Evolutionary conservation across 2,329 filamentous ascomycete species (phyloP).

Genomic region (Stemphylium beticola): DNA sequence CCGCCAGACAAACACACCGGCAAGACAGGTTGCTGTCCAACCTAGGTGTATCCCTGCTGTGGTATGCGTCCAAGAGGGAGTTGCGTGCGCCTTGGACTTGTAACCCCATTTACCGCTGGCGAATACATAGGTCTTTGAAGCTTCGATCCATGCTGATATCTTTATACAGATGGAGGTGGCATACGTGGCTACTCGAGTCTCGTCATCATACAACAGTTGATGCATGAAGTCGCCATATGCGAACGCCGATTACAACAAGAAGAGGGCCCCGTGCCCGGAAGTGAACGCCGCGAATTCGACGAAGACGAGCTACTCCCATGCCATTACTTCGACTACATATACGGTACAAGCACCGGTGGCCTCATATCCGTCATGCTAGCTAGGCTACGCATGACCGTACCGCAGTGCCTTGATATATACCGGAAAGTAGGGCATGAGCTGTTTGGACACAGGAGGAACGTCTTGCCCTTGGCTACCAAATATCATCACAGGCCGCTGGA

Average conservation of each 20-base stretch:
- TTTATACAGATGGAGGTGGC: slow-evolving; percentile 54
- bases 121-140: background rate
- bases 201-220: slow-evolving; percentile 56
- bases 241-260: slow-evolving; percentile 52
- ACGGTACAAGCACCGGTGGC: slow-evolving; percentile 60
- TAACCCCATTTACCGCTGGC: too few species aligned
- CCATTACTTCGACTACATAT: slow-evolving; percentile 62
- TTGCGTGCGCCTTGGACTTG: too few species aligned
- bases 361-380: slow-evolving; percentile 59
- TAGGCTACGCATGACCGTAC: slow-evolving; percentile 57
- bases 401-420: slow-evolving; percentile 56
- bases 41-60: too few species aligned
- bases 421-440: slow-evolving; percentile 56
- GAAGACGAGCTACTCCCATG: slow-evolving; percentile 56
- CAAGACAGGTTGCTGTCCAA: background rate
- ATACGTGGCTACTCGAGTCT: slow-evolving; percentile 60
- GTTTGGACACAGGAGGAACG: slow-evolving; percentile 54
- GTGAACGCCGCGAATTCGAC: slow-evolving; percentile 37
- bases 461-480: slow-evolving; percentile 56
- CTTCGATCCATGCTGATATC: slow-evolving; percentile 22
- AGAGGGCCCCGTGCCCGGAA: slow-evolving; percentile 49
- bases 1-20: background rate
- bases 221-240: slow-evolving; percentile 56
- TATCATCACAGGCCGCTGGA: slow-evolving; percentile 58
- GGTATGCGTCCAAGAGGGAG: too few species aligned